Evolutionary conservation across 129 eudicot species (phyloP), one percentile per base, ranked within the genome.

Genomic region (Cynara cardunculus): DNA sequence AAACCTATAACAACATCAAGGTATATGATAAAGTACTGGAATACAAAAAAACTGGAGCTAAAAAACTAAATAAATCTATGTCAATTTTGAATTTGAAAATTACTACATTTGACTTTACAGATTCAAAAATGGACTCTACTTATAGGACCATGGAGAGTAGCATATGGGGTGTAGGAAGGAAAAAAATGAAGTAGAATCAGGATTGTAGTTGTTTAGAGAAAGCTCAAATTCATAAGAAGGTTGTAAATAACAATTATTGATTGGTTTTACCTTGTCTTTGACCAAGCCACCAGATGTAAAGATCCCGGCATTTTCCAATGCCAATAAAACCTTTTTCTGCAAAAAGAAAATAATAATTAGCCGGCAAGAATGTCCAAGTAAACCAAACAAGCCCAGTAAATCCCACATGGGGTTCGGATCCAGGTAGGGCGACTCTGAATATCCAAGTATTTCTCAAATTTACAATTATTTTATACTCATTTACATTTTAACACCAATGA

Each of bases 261-360:
- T 25, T 70, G 59, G 22, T 59, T 62, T 78, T 89, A 94, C 98
- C 98, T 94, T 94, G 86, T 94, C 98, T 83, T 89, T 94, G 72
- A 94, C 83, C 88, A 92, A 83, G 85, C 98, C 97, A 73, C 96
- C 97, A 8, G 97, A 94, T 72, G 96, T 90, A 83, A 92, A 92
- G 16, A 94, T 80, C 74, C 98, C 98, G 78, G 97, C 98, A 76
- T 90, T 91, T 85, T 94, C 97, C 86, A 94, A 85, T 74, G 98
- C 98, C 31, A 19, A 24, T 30, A 94, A 83, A 81, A 90, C 91
- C 39, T 87, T 94, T 87, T 86, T 88, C 98, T 94, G 92, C 89
- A 90, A 76, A 44, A 25, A 84, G 46, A 65, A 53, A 32, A 71
- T 25, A 78, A 37, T 18, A 53, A 35, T 59, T 41, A 71, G 81